Conservation (phyloP, 805 yeast genomes). For the Yarrowia alimentaria region DNA sequence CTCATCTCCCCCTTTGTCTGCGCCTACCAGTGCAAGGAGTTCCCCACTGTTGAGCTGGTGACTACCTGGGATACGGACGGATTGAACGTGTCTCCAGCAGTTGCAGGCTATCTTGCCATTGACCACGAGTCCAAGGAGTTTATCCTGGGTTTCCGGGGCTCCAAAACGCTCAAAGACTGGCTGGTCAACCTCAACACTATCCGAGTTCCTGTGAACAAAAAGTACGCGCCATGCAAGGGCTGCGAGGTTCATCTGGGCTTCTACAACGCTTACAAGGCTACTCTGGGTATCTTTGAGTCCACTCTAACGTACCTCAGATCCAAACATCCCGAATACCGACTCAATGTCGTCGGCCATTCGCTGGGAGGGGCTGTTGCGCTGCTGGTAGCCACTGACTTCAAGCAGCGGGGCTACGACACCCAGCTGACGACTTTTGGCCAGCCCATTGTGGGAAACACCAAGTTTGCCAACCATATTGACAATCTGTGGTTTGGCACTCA, state of each 20-base stretch:
- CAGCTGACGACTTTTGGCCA: slow-evolving; percentile 58
- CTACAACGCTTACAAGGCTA: neutral
- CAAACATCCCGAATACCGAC: slow-evolving; percentile 47
- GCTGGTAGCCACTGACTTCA: slow-evolving; percentile 59
- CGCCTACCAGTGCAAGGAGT: slow-evolving; percentile 24
- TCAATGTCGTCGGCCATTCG: slow-evolving; percentile 68
- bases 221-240: neutral
- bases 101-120: slow-evolving; percentile 8
- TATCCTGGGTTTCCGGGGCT: slow-evolving; percentile 10
- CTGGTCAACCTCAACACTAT: neutral
- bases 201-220: neutral
- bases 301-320: neutral
- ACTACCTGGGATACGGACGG: slow-evolving; percentile 12
- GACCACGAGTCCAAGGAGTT: slow-evolving; percentile 8
- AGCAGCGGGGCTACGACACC: slow-evolving; percentile 52
- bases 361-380: slow-evolving; percentile 69
- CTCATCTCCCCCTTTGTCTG: neutral
- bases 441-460: slow-evolving; percentile 59
- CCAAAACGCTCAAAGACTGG: slow-evolving; percentile 16
- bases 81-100: neutral
- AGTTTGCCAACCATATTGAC: slow-evolving; percentile 53
- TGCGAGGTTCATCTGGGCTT: slow-evolving; percentile 11
- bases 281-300: neutral
- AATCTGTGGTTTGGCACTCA: slow-evolving; percentile 8
- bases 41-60: slow-evolving; percentile 12